Base-by-base conservation (phyloP, 176 grass and related monocot genomes). In the Aegilops bicornis region DNA sequence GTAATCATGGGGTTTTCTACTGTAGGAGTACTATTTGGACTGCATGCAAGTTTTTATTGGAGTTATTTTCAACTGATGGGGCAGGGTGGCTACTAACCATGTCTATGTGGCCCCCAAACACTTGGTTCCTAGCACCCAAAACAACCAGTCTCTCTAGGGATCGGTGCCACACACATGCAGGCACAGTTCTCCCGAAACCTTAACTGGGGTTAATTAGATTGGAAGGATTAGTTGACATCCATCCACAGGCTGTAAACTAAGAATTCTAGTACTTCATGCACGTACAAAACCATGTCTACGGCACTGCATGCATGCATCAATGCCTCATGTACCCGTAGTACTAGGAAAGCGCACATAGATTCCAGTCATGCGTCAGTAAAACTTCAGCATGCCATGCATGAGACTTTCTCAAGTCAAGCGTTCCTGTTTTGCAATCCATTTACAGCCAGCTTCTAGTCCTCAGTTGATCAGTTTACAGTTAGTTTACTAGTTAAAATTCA, bases 161-260 rank as follows among this genome's bases (percentile, higher is more conserved):
- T 87, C 81, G 76, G 22, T 22, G 43, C 76, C 81, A 83, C 85
- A 88, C 79, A 92, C 80, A 80, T 52, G 85, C 78, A 85, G 87
- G 90, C 87, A 84, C 83, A 42, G 37, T 87, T 92, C 61, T 19
- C 87, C 25, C 62, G 48, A 73, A 89, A 84, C 64, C 79, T 89
- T 73, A 89, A 80, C 80, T 43, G 47, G 50, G 87, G 69, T 89
- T 86, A 89, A 83, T 71, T 84, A 67, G 61, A 91, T 52, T 65
- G 1, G 89, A 91, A 91, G 89, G 85, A 87, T 91, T 50, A 71
- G 85, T 91, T 91, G 89, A 87, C 89, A 91, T 91, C 47, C 68
- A 79, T 29, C 76, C 7, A 17, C 30, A 39, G 14, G 39, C 8
- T 83, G 54, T 85, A 82, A 78, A 83, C 36, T 84, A 89, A 22